phyloP scores from a whole-genome alignment of 2,329 filamentous ascomycete genomes.

The Aureobasidium sp. region DNA sequence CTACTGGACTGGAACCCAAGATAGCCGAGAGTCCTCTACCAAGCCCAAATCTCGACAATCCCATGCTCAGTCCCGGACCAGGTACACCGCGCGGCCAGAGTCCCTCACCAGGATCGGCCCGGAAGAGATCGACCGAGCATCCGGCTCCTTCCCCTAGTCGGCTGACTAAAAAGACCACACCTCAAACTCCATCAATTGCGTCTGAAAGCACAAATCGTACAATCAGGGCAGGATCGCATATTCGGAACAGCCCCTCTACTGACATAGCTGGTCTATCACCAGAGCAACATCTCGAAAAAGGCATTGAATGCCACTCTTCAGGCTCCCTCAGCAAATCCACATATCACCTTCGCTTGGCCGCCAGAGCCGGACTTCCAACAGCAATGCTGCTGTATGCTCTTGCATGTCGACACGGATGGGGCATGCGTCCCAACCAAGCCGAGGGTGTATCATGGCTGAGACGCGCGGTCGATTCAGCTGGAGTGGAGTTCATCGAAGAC shows the following conservation, averaged over 20 bases:
- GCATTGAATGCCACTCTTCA: constrained; percentile 81
- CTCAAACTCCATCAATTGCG: constrained; percentile 27
- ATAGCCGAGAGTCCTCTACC: constrained; percentile 4
- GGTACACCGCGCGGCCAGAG: not conserved
- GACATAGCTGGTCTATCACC: constrained; percentile 59
- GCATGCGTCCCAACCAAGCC: constrained; percentile 83
- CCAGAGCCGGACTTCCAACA: constrained; percentile 76
- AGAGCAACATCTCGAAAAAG: constrained; percentile 85
- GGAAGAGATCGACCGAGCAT: constrained; percentile 28
- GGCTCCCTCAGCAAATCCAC: constrained; percentile 89
- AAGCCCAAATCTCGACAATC: not conserved
- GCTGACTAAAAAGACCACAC: constrained; percentile 17
- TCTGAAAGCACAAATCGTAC: constrained; percentile 37
- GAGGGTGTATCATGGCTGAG: constrained; percentile 91
- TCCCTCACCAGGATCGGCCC: constrained; percentile 18
- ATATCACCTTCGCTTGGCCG: constrained; percentile 87
- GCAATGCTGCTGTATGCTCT: constrained; percentile 95
- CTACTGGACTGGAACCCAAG: not conserved
- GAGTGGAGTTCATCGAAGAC: constrained; percentile 75
- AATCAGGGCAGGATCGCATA: constrained; percentile 33
- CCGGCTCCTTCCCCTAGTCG: constrained; percentile 10
- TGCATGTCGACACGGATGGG: constrained; percentile 94
- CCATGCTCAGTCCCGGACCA: not conserved
- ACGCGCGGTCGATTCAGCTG: constrained; percentile 79
- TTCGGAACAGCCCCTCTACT: constrained; percentile 28